Percentiles rank a stretch among this genome's conserved stretches.
These are phyloP conservation scores for Oryza australiensis DNA, from an alignment of 176 grass and related monocot species.

Conservation along the genomic window DNA sequence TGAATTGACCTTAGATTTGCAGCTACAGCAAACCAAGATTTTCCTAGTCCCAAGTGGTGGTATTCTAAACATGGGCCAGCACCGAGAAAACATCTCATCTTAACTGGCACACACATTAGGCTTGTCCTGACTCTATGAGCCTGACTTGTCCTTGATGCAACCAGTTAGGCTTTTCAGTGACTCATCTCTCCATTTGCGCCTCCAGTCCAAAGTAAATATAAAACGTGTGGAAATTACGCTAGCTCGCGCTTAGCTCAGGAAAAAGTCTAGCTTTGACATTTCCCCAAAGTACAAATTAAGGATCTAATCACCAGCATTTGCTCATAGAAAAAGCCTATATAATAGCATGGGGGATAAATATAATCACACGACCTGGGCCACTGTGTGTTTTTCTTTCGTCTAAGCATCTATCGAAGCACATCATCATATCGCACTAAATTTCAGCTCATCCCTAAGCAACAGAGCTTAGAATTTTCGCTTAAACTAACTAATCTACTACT, in stretches of 20 bases:
- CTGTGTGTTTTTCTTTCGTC: constrained; percentile 14
- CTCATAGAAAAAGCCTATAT: background rate
- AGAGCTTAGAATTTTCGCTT: constrained; percentile 1
- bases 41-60: background rate
- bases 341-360: background rate
- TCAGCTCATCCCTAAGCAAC: background rate
- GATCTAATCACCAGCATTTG: constrained; percentile 39
- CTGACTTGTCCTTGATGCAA: constrained; percentile 15
- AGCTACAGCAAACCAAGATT: background rate
- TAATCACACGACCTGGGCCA: background rate
- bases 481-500: background rate
- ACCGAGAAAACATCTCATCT: background rate
- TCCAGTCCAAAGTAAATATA: background rate
- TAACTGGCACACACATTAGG: background rate
- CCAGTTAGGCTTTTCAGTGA: constrained; percentile 10
- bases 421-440: constrained; percentile 9
- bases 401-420: constrained; percentile 25
- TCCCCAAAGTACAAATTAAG: constrained; percentile 37
- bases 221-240: background rate
- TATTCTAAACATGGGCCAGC: background rate
- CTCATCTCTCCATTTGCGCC: background rate
- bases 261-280: constrained; percentile 38
- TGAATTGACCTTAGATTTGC: background rate
- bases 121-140: constrained; percentile 15
- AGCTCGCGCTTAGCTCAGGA: background rate